phyloP scores from a whole-genome alignment of 768 basidiomycete genomes.

The Tremella fuciformis region DNA sequence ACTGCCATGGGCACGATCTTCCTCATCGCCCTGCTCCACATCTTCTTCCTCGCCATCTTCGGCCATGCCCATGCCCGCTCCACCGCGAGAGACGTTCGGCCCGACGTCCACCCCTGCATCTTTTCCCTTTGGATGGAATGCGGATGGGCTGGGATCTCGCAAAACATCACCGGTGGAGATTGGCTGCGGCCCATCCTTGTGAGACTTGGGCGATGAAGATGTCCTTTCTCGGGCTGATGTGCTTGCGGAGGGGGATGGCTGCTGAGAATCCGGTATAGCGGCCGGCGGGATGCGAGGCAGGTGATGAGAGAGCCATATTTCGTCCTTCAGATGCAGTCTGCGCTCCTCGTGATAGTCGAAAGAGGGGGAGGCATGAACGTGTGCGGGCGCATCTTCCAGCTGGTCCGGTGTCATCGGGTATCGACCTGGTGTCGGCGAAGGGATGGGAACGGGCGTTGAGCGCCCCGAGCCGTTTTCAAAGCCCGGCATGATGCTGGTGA shows the following conservation, averaged over 20 bases:
- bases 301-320: slow-evolving; percentile 49
- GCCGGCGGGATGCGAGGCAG: slow-evolving; percentile 43
- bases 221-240: not conserved
- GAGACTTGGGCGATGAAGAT: not conserved
- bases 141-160: slow-evolving; percentile 17
- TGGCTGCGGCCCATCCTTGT: not conserved
- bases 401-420: too few species aligned
- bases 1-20: not conserved
- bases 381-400: not conserved
- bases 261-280: slow-evolving; percentile 14
- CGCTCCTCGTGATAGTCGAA: slow-evolving; percentile 53
- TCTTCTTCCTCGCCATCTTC: not conserved
- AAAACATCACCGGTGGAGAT: not conserved
- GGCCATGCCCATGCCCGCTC: slow-evolving; percentile 1
- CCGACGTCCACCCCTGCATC: slow-evolving; percentile 10
- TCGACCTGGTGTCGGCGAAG: too few species aligned
- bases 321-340: slow-evolving; percentile 45
- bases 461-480: too few species aligned
- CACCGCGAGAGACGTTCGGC: slow-evolving; percentile 5
- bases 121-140: slow-evolving; percentile 15
- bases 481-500: too few species aligned
- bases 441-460: too few species aligned
- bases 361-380: slow-evolving; percentile 34
- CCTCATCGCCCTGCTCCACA: slow-evolving; percentile 7
- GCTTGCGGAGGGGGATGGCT: slow-evolving; percentile 6